phyloP scores from a whole-genome alignment of 2,329 filamentous ascomycete genomes.

The Lecanicillium sp. region DNA sequence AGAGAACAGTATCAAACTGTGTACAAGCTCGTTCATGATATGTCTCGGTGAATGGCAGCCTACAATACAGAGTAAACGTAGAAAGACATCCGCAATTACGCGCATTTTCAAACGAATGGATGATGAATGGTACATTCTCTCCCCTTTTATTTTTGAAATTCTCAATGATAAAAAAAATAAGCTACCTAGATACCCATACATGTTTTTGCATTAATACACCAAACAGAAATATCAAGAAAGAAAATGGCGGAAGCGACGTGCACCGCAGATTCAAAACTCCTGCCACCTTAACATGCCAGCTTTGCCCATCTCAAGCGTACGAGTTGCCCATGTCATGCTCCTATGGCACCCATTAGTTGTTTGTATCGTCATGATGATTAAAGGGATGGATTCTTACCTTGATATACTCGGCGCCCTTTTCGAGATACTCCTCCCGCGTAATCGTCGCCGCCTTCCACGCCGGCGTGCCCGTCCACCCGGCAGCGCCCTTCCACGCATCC shows the following conservation, averaged over 20 bases:
- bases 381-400: slow-evolving; percentile 52
- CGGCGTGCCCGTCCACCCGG: slow-evolving; percentile 66
- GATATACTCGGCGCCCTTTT: slow-evolving; percentile 91
- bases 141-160: background rate
- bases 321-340: slow-evolving; percentile 63
- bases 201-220: background rate
- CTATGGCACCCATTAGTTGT: slow-evolving; percentile 29
- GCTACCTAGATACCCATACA: slow-evolving; percentile 4
- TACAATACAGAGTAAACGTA: too few relatives aligned
- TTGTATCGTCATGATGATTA: slow-evolving; percentile 1
- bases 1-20: too few relatives aligned
- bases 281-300: background rate
- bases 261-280: slow-evolving; percentile 9
- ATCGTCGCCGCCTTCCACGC: slow-evolving; percentile 61
- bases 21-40: too few relatives aligned
- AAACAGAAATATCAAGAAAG: too few relatives aligned
- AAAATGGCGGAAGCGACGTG: background rate
- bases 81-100: too few relatives aligned
- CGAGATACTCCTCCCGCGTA: slow-evolving; percentile 74
- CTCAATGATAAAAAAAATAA: background rate
- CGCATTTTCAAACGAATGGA: too few relatives aligned
- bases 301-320: slow-evolving; percentile 36
- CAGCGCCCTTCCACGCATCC: slow-evolving; percentile 92
- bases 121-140: too few relatives aligned
- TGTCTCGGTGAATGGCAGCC: too few relatives aligned